These are phyloP conservation scores for Lentinula aciculospora DNA, from an alignment of 768 basidiomycete genomes.

Conservation along the genomic window DNA sequence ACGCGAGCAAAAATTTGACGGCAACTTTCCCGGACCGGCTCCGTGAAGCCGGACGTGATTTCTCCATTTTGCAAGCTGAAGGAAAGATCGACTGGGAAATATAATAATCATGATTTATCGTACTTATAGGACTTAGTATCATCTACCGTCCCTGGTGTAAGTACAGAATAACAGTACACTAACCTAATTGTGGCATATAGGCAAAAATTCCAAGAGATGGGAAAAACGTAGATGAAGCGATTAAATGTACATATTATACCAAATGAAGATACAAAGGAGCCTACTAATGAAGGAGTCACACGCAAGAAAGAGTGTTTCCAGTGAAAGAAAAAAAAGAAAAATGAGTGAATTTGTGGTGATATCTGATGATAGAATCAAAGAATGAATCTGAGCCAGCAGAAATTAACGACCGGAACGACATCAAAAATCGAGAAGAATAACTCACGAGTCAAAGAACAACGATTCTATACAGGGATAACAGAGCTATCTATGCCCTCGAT, in stretches of 20 bases:
- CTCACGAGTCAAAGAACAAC: neutral
- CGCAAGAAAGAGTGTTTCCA: neutral
- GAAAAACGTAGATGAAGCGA: neutral
- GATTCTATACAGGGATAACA: neutral
- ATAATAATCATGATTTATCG: too few relatives aligned
- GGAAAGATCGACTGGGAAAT: too few relatives aligned
- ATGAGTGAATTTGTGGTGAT: too few relatives aligned
- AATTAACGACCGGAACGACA: neutral
- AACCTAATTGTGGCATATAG: neutral
- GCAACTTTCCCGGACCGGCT: neutral
- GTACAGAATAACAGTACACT: neutral
- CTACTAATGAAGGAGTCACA: too few relatives aligned
- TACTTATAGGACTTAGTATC: too few relatives aligned
- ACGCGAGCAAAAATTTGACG: neutral
- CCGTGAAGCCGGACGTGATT: neutral
- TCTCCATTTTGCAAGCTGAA: too few relatives aligned
- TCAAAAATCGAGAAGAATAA: neutral
- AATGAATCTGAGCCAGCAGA: neutral
- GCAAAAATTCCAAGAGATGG: neutral
- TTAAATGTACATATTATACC: neutral
- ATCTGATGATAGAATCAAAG: too few relatives aligned
- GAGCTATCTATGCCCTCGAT: neutral
- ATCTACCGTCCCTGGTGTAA: too few relatives aligned
- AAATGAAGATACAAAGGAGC: too few relatives aligned
- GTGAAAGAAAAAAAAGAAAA: too few relatives aligned